These are phyloP conservation scores for Nakaseomyces nivariensis DNA, from an alignment of 1,139 yeast species.

Conservation along the genomic window DNA sequence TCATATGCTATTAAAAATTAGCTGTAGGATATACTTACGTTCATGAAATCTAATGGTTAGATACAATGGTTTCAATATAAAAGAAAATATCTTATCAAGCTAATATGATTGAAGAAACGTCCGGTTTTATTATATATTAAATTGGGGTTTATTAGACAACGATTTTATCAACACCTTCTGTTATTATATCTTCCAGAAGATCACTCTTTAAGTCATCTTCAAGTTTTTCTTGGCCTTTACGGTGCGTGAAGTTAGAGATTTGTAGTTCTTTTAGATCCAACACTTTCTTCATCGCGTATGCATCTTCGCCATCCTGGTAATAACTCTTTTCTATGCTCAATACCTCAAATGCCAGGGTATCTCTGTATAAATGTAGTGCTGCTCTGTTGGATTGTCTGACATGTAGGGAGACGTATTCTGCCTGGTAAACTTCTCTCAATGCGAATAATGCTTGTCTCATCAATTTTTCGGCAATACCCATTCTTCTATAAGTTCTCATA, in stretches of 20 bases:
- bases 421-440: conserved; percentile 72
- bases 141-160: conserved; percentile 9
- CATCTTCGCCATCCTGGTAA: conserved; percentile 97
- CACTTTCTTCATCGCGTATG: conserved; percentile 84
- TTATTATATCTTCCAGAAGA: conserved; percentile 31
- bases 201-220: conserved; percentile 46
- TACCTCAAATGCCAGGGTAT: conserved; percentile 74
- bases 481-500: conserved; percentile 87
- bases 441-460: conserved; percentile 81
- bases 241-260: conserved; percentile 44
- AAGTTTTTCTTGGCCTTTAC: conserved; percentile 27
- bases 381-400: conserved; percentile 92
- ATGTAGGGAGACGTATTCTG: conserved; percentile 80
- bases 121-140: too few species aligned
- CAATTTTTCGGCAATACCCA: conserved; percentile 89
- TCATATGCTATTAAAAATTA: not conserved
- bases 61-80: too few species aligned
- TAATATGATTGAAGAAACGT: too few species aligned
- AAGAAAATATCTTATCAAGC: too few species aligned
- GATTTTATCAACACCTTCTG: conserved; percentile 20
- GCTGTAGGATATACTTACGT: not conserved
- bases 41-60: too few species aligned
- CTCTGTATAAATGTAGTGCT: conserved; percentile 84
- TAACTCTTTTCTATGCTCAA: conserved; percentile 74
- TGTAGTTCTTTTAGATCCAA: conserved; percentile 48